Conservation (phyloP, 495 filamentous ascomycete genomes). For the Penicillium waksmanii region DNA sequence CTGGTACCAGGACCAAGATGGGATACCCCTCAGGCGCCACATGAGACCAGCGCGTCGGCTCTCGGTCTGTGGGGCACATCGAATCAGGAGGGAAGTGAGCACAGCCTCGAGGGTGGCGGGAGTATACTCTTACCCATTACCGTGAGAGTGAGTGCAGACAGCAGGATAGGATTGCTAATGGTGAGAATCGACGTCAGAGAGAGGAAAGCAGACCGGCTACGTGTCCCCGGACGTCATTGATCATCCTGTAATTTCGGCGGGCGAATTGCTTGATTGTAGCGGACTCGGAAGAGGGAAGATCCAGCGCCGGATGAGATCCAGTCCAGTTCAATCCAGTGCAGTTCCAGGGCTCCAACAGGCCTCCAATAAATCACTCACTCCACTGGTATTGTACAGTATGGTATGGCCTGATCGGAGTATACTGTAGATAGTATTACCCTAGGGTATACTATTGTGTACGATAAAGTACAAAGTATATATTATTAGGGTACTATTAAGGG, state of each 20-base stretch:
- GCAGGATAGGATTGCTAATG: not conserved
- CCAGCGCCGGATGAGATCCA: conserved; percentile 20
- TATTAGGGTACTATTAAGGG: not conserved
- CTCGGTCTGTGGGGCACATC: not conserved
- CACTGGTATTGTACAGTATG: not conserved
- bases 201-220: not conserved
- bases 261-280: conserved; percentile 30
- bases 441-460: too few relatives aligned
- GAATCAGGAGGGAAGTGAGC: not conserved
- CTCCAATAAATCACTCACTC: conserved; percentile 32
- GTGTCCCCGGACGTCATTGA: conserved; percentile 25
- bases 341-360: conserved; percentile 32
- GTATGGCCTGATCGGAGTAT: not conserved
- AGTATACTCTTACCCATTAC: not conserved
- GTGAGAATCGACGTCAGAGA: conserved; percentile 16
- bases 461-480: too few relatives aligned
- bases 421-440: too few relatives aligned
- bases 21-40: conserved; percentile 4
- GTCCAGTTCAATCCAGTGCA: too few relatives aligned
- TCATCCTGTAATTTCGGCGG: conserved; percentile 17
- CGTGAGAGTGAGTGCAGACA: not conserved
- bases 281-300: conserved; percentile 27
- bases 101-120: conserved; percentile 1
- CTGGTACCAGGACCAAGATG: not conserved
- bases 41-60: not conserved